These are phyloP conservation scores for Fusarium sp. DNA, from an alignment of 2,329 filamentous ascomycete species.

Conservation along the genomic window DNA sequence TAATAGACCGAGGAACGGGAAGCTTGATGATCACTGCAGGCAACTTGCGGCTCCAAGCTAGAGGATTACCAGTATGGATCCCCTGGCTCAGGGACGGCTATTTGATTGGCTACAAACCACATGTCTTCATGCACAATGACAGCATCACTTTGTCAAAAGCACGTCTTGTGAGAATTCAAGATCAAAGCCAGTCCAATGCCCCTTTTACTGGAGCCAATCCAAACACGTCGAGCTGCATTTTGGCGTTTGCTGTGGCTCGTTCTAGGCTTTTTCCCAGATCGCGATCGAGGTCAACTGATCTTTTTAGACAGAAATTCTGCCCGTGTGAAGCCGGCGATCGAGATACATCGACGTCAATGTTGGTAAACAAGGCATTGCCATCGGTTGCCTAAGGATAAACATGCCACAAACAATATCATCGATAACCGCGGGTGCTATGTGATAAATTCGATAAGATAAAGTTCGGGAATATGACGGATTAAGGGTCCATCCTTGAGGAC, in stretches of 20 bases:
- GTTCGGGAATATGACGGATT: slow-evolving; percentile 10
- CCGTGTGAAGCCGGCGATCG: slow-evolving; percentile 32
- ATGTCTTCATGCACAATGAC: slow-evolving; percentile 31
- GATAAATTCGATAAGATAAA: background rate
- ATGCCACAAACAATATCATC: background rate
- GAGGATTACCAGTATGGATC: slow-evolving; percentile 1
- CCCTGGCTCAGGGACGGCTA: slow-evolving; percentile 8
- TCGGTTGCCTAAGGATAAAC: slow-evolving; percentile 4
- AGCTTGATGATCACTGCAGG: slow-evolving; percentile 33
- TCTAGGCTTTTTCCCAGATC: slow-evolving; percentile 29
- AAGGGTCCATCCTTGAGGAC: slow-evolving; percentile 19
- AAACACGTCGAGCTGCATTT: slow-evolving; percentile 17
- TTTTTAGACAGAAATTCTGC: background rate
- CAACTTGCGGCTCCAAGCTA: slow-evolving; percentile 20
- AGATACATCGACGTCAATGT: slow-evolving; percentile 22
- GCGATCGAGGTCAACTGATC: slow-evolving; percentile 31
- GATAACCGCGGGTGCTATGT: background rate
- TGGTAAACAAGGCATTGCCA: slow-evolving; percentile 19
- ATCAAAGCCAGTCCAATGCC: slow-evolving; percentile 10
- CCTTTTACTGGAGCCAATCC: slow-evolving; percentile 24
- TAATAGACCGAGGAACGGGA: slow-evolving; percentile 20
- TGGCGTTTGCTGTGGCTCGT: slow-evolving; percentile 14
- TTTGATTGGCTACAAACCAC: slow-evolving; percentile 14
- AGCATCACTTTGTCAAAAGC: slow-evolving; percentile 32
- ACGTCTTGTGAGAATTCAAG: slow-evolving; percentile 5